These are phyloP conservation scores for Suillus spraguei DNA, from an alignment of 768 basidiomycete genomes.

Conservation along the genomic window DNA sequence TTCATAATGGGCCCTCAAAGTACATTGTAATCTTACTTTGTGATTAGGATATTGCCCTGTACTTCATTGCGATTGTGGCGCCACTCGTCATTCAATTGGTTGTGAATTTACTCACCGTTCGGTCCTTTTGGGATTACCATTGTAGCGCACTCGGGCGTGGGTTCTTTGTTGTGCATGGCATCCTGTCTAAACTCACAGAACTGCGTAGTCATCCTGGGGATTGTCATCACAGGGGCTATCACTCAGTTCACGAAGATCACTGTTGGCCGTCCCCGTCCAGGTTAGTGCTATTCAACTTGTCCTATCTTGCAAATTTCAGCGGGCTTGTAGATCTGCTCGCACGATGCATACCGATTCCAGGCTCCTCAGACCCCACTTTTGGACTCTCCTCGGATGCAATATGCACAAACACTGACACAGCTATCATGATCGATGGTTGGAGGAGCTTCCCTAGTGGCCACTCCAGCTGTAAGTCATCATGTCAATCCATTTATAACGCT, in stretches of 20 bases:
- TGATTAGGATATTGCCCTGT: constrained; percentile 48
- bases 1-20: constrained; percentile 7
- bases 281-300: constrained; percentile 34
- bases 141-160: constrained; percentile 53
- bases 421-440: constrained; percentile 79
- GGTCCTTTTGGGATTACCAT: constrained; percentile 91
- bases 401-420: constrained; percentile 70
- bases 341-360: constrained; percentile 65
- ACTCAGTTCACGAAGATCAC: constrained; percentile 87
- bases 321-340: constrained; percentile 30
- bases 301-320: background rate
- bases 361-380: constrained; percentile 66
- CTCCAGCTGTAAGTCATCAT: constrained; percentile 64
- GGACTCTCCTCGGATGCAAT: constrained; percentile 75
- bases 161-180: constrained; percentile 34
- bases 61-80: constrained; percentile 57
- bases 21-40: constrained; percentile 12
- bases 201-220: constrained; percentile 64
- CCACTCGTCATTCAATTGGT: constrained; percentile 71
- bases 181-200: constrained; percentile 6
- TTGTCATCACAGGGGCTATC: constrained; percentile 74
- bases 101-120: constrained; percentile 70
- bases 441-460: constrained; percentile 93
- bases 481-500: too few relatives aligned
- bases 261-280: constrained; percentile 90